Conservation (phyloP, 306 rosid species). For the Sicyos edulis region DNA sequence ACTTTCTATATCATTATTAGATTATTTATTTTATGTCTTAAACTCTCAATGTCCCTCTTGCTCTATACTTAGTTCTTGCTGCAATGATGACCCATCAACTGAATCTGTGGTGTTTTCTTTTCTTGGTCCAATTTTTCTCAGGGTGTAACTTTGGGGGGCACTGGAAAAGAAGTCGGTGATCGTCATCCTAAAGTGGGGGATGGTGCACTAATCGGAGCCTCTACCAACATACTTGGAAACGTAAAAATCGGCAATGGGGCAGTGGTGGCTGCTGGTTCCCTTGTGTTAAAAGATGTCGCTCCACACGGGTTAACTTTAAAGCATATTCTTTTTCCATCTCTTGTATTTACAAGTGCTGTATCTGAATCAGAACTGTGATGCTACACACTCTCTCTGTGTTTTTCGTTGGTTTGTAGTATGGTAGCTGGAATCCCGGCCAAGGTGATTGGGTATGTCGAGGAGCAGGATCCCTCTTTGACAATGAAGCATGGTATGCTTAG, state of each 20-base stretch:
- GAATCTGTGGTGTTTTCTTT: background rate
- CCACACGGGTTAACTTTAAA: slow-evolving; percentile 51
- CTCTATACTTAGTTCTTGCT: background rate
- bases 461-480: slow-evolving; percentile 68
- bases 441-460: slow-evolving; percentile 57
- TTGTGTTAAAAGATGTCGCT: slow-evolving; percentile 72
- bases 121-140: slow-evolving; percentile 27
- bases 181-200: slow-evolving; percentile 94
- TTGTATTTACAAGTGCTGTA: background rate
- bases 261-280: slow-evolving; percentile 84
- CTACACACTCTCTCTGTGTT: background rate
- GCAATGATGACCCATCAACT: background rate
- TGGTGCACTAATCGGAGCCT: slow-evolving; percentile 84
- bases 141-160: slow-evolving; percentile 94
- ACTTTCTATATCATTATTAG: background rate
- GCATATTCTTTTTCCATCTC: background rate
- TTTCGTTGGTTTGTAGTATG: slow-evolving; percentile 43
- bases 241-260: slow-evolving; percentile 76
- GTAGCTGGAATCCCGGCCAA: slow-evolving; percentile 86
- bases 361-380: slow-evolving; percentile 7
- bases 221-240: slow-evolving; percentile 80
- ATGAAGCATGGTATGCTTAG: slow-evolving; percentile 86
- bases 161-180: slow-evolving; percentile 77
- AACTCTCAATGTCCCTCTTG: background rate
- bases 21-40: background rate